These are phyloP conservation scores for Microsporum canis DNA, from an alignment of 2,329 filamentous ascomycete genomes.

Conservation along the genomic window DNA sequence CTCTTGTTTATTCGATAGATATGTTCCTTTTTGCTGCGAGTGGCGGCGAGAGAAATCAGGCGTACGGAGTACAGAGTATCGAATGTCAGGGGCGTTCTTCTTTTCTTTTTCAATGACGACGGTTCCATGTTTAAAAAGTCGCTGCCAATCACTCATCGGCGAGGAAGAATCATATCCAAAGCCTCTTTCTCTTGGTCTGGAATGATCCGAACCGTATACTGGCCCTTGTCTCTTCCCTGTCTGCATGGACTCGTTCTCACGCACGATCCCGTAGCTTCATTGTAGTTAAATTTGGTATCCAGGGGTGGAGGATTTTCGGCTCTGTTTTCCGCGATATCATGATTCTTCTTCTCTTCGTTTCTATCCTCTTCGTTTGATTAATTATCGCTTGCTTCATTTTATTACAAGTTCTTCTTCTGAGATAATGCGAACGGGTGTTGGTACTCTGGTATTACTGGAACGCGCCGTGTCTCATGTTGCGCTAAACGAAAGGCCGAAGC, in stretches of 20 bases:
- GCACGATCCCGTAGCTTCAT: neutral
- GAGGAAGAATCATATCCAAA: no score
- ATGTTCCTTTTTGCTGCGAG: neutral
- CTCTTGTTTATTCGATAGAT: no score
- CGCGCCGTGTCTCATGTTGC: neutral
- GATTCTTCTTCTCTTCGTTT: no score
- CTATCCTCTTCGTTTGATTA: no score
- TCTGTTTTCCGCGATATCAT: no score
- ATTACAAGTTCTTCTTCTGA: no score
- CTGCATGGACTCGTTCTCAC: neutral
- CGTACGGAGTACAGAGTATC: slow-evolving; percentile 5
- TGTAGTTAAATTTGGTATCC: neutral
- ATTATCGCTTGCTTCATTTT: no score
- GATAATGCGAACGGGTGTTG: no score
- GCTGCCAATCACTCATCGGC: no score
- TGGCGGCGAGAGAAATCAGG: neutral
- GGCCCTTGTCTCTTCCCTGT: neutral
- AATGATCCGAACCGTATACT: neutral
- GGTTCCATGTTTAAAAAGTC: neutral
- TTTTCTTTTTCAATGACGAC: neutral
- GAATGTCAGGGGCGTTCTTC: neutral
- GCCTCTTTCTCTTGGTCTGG: neutral
- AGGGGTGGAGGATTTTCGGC: neutral
- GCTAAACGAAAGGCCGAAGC: no score
- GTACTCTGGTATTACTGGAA: neutral